Conservation (phyloP, 108 stramenopile species). For the Epithemia pelagica region DNA sequence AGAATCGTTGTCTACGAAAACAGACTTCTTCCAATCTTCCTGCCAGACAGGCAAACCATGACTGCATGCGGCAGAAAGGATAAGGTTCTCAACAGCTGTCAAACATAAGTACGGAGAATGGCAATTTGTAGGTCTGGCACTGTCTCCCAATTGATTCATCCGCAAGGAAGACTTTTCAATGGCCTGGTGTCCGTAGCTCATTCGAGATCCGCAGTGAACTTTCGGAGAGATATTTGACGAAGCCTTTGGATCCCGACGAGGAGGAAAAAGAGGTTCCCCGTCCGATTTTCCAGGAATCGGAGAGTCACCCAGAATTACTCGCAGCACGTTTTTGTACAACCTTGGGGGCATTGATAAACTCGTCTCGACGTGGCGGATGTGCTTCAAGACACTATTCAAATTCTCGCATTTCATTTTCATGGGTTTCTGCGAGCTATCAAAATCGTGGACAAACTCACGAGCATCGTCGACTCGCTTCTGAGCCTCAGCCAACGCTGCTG, state of each 20-base stretch:
- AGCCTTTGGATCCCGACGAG: neutral
- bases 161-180: neutral
- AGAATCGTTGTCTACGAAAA: neutral
- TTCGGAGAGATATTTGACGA: no score
- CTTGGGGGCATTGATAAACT: conserved; percentile 16
- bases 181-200: neutral
- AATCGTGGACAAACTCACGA: neutral
- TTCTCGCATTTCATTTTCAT: conserved; percentile 21
- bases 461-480: conserved; percentile 4
- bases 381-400: conserved; percentile 16
- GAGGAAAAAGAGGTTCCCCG: conserved; percentile 24
- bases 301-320: conserved; percentile 8
- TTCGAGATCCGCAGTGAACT: neutral
- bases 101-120: no score
- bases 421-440: neutral
- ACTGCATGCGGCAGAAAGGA: conserved; percentile 44
- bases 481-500: conserved; percentile 11
- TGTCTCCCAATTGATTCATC: neutral
- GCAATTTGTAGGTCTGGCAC: neutral
- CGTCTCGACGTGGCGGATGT: conserved; percentile 12
- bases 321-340: conserved; percentile 18
- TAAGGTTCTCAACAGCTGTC: conserved; percentile 46
- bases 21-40: neutral
- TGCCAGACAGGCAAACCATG: conserved; percentile 47
- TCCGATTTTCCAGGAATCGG: conserved; percentile 1